Conservation (phyloP, 768 basidiomycete species). For the Cubamyces sp. region DNA sequence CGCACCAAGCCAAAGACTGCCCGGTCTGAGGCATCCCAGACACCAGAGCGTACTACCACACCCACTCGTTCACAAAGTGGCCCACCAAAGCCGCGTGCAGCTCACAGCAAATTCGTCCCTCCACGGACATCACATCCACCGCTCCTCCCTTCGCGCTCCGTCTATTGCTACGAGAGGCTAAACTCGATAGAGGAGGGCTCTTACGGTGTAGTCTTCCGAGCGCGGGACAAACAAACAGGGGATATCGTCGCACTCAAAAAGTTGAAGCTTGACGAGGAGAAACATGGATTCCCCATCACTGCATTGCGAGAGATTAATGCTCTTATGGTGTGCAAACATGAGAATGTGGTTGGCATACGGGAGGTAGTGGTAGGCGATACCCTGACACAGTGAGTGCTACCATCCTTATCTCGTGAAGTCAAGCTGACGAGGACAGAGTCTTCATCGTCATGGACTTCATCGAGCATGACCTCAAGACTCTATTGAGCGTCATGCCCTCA, state of each 20-base stretch:
- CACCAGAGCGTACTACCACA: slow-evolving; percentile 28
- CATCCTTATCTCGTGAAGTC: not conserved
- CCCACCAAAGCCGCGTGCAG: slow-evolving; percentile 26
- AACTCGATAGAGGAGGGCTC: slow-evolving; percentile 99
- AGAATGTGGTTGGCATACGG: slow-evolving; percentile 95
- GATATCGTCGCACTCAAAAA: slow-evolving; percentile 98
- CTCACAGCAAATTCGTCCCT: slow-evolving; percentile 74
- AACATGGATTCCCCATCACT: slow-evolving; percentile 98
- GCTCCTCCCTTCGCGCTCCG: slow-evolving; percentile 86
- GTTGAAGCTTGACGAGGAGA: slow-evolving; percentile 97
- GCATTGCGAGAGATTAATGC: slow-evolving; percentile 93
- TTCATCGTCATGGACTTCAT: slow-evolving; percentile 99
- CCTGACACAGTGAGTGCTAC: slow-evolving; percentile 87
- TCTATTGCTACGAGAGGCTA: slow-evolving; percentile 90
- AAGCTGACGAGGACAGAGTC: slow-evolving; percentile 61
- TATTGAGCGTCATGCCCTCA: slow-evolving; percentile 92
- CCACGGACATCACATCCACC: slow-evolving; percentile 76
- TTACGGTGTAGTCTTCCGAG: slow-evolving; percentile 97
- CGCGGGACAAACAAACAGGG: slow-evolving; percentile 90
- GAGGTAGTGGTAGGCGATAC: slow-evolving; percentile 99
- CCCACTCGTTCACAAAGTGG: slow-evolving; percentile 25
- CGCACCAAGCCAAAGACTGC: slow-evolving; percentile 51
- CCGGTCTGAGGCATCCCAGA: slow-evolving; percentile 26
- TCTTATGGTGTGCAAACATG: slow-evolving; percentile 92
- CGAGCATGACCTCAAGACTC: slow-evolving; percentile 97